phyloP scores from a whole-genome alignment of 2,329 filamentous ascomycete genomes.

The Talaromyces amestolkiae region DNA sequence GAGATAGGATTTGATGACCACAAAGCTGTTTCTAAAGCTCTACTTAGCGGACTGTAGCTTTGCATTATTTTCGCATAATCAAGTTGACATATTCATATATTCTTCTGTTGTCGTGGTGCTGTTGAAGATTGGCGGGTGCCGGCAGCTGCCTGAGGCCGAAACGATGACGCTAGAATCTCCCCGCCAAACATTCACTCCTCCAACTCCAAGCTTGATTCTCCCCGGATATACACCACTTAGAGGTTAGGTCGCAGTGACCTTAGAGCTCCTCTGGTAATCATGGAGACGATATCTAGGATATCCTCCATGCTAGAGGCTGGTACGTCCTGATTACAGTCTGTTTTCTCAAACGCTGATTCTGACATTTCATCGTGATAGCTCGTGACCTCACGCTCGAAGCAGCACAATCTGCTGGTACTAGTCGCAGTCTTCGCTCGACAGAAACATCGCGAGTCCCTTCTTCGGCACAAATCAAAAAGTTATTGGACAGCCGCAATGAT shows the following conservation, averaged over 20 bases:
- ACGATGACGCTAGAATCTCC: constrained; percentile 13
- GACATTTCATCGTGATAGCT: constrained; percentile 54
- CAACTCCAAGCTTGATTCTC: neutral
- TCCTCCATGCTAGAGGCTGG: constrained; percentile 92
- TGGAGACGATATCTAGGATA: constrained; percentile 96
- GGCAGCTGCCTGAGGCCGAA: neutral
- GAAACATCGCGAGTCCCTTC: constrained; percentile 66
- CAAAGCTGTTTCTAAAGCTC: neutral
- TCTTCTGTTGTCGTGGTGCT: neutral
- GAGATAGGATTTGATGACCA: neutral
- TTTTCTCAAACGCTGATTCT: neutral
- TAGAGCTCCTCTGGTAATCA: constrained; percentile 42
- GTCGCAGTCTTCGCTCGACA: constrained; percentile 52
- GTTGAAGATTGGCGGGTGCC: neutral
- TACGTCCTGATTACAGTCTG: constrained; percentile 42
- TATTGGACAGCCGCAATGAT: constrained; percentile 90
- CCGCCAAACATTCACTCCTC: neutral
- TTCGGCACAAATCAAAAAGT: constrained; percentile 84
- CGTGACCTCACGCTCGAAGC: constrained; percentile 97
- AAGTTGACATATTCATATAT: neutral
- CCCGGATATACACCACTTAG: neutral
- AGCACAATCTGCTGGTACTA: constrained; percentile 75
- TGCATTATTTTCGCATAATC: neutral
- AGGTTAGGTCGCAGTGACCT: constrained; percentile 13
- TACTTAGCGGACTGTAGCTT: neutral